Evolutionary conservation across 2,329 filamentous ascomycete genomes (phyloP).

Genomic region (Nemania sp.): DNA sequence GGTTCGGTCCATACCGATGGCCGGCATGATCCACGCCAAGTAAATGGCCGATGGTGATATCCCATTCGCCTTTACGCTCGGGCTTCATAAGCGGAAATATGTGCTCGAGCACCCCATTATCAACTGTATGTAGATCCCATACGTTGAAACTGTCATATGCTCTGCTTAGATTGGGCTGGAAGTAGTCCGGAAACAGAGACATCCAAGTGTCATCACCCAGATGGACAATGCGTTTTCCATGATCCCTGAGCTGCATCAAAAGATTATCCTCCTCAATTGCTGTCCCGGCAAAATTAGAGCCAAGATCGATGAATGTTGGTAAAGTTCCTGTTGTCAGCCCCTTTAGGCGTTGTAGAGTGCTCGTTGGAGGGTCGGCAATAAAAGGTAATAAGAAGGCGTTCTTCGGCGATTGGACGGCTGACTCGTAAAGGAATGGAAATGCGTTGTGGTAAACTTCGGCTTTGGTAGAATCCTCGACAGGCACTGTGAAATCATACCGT

Average conservation of each 20-base stretch:
- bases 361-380: constrained; percentile 94
- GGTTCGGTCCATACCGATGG: constrained; percentile 91
- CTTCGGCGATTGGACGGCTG: constrained; percentile 70
- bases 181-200: constrained; percentile 89
- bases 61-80: constrained; percentile 73
- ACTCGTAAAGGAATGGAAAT: constrained; percentile 84
- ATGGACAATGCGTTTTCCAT: constrained; percentile 79
- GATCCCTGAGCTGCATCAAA: constrained; percentile 66
- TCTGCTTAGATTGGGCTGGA: constrained; percentile 80
- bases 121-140: constrained; percentile 95
- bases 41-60: constrained; percentile 92
- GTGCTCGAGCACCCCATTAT: constrained; percentile 91
- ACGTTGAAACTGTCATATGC: constrained; percentile 98
- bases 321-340: constrained; percentile 93
- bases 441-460: constrained; percentile 79
- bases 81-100: constrained; percentile 79
- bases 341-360: constrained; percentile 89
- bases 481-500: constrained; percentile 95
- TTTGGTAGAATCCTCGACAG: constrained; percentile 60
- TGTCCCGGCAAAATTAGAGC: constrained; percentile 92
- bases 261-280: constrained; percentile 92
- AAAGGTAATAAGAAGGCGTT: constrained; percentile 92
- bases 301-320: constrained; percentile 90
- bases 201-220: constrained; percentile 99
- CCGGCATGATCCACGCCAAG: constrained; percentile 96